Percentiles rank a stretch among this genome's conserved stretches.
Conservation (phyloP, 1,284 basidiomycete species). For the Stygiomarasmius scandens region DNA sequence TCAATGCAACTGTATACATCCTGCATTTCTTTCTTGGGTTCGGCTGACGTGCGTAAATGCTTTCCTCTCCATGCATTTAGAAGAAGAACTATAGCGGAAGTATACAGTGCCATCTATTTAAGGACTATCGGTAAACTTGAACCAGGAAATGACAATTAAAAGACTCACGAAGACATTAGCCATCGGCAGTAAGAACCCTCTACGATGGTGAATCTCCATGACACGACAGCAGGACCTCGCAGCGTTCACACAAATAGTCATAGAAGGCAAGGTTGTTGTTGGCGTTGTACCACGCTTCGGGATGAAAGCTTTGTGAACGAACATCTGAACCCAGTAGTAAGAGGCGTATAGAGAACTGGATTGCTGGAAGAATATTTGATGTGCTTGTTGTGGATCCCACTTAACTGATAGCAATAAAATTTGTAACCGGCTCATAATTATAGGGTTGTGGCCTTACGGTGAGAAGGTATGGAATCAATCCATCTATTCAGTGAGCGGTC, state of each 20-base stretch:
- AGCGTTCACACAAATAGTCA: slow-evolving; percentile 55
- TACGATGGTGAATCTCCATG: slow-evolving; percentile 17
- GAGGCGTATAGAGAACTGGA: slow-evolving; percentile 58
- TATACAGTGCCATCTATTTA: slow-evolving; percentile 22
- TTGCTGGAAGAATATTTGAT: slow-evolving; percentile 58
- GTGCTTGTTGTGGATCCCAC: slow-evolving; percentile 60
- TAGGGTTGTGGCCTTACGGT: slow-evolving; percentile 31
- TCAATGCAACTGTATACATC: slow-evolving; percentile 65
- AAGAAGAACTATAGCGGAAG: slow-evolving; percentile 53
- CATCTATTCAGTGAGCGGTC: slow-evolving; percentile 61
- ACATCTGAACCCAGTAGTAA: slow-evolving; percentile 65
- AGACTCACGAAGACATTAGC: slow-evolving; percentile 17
- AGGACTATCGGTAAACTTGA: not conserved
- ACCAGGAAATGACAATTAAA: not conserved
- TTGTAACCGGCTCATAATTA: not conserved
- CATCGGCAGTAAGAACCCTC: slow-evolving; percentile 9
- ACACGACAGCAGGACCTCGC: slow-evolving; percentile 49
- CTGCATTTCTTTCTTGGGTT: slow-evolving; percentile 53
- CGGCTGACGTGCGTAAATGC: slow-evolving; percentile 44
- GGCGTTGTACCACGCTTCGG: slow-evolving; percentile 11
- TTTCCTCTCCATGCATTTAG: slow-evolving; percentile 63
- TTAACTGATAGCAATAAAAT: slow-evolving; percentile 37
- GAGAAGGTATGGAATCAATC: slow-evolving; percentile 57
- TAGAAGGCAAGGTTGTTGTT: slow-evolving; percentile 37
- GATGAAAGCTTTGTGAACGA: slow-evolving; percentile 7